Evolutionary conservation across 2,329 filamentous ascomycete genomes (phyloP).

Genomic region (Trichothecium roseum): DNA sequence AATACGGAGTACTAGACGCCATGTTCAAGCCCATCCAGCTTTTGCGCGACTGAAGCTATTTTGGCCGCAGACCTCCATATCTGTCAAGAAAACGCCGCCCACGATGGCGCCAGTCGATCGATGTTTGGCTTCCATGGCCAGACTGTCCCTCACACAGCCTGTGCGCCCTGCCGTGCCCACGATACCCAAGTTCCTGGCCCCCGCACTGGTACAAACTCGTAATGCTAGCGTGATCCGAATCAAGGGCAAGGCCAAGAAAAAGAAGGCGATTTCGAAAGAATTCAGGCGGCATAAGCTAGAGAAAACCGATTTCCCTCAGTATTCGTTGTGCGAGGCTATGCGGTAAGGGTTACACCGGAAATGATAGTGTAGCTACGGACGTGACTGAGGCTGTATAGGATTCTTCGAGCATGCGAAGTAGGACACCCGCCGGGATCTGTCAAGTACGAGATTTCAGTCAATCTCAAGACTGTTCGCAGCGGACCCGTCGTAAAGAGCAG

Average conservation of each 20-base stretch:
- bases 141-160: constrained; percentile 32
- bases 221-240: constrained; percentile 28
- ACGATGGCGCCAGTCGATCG: constrained; percentile 29
- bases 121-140: constrained; percentile 44
- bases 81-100: constrained; percentile 1
- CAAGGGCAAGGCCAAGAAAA: constrained; percentile 42
- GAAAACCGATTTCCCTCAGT: constrained; percentile 53
- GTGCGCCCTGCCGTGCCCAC: constrained; percentile 29
- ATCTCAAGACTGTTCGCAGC: constrained; percentile 73
- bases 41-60: constrained; percentile 1
- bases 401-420: constrained; percentile 86
- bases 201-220: constrained; percentile 31
- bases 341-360: constrained; percentile 41
- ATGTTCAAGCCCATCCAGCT: background rate
- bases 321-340: constrained; percentile 85
- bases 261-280: constrained; percentile 52
- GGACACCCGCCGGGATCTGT: constrained; percentile 60
- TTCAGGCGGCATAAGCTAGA: constrained; percentile 57
- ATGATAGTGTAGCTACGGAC: no score
- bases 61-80: background rate
- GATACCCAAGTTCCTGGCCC: constrained; percentile 40
- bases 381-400: constrained; percentile 1
- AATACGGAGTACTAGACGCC: constrained; percentile 2
- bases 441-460: constrained; percentile 86
- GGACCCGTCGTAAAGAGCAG: constrained; percentile 81